A percentile compares a stretch with the other conserved stretches of the same genome.
Conservation (phyloP, 2,329 filamentous ascomycete species). For the Xylaria sp. region DNA sequence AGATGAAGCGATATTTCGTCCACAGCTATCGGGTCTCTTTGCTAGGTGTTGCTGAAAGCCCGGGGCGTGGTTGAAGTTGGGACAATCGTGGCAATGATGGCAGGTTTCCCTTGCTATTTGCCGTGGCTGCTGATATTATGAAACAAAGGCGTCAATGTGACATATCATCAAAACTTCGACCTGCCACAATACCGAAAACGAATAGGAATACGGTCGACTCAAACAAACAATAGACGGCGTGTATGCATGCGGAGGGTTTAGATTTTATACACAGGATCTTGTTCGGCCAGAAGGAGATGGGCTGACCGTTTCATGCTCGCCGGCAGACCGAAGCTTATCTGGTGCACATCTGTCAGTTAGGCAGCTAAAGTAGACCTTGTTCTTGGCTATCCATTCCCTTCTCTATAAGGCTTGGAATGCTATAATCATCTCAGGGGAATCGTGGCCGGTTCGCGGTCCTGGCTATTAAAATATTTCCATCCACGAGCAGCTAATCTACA, state of each 20-base stretch:
- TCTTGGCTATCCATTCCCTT: not conserved
- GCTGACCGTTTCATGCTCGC: not conserved
- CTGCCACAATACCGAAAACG: not conserved
- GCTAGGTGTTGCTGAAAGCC: not conserved
- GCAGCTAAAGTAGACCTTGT: not conserved
- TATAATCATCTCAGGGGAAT: not conserved
- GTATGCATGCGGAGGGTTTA: not conserved
- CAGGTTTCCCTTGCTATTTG: not conserved
- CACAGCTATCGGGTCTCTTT: not conserved
- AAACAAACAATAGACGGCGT: not conserved
- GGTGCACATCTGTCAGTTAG: not conserved
- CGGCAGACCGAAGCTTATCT: slow-evolving; percentile 13
- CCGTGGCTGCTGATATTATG: not conserved
- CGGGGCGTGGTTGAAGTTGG: not conserved
- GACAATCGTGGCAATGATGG: not conserved
- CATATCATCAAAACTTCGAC: not conserved
- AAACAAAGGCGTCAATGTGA: not conserved
- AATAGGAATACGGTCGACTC: not conserved
- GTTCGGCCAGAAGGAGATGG: not conserved
- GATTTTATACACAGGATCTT: slow-evolving; percentile 14
- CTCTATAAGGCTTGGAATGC: not conserved
- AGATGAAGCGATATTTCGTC: not conserved
- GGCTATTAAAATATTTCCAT: not conserved
- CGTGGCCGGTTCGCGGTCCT: not conserved
- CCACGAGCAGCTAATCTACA: not conserved